Evolutionary conservation across 2,329 filamentous ascomycete species (phyloP).

Genomic region (Talaromyces verruculosus): DNA sequence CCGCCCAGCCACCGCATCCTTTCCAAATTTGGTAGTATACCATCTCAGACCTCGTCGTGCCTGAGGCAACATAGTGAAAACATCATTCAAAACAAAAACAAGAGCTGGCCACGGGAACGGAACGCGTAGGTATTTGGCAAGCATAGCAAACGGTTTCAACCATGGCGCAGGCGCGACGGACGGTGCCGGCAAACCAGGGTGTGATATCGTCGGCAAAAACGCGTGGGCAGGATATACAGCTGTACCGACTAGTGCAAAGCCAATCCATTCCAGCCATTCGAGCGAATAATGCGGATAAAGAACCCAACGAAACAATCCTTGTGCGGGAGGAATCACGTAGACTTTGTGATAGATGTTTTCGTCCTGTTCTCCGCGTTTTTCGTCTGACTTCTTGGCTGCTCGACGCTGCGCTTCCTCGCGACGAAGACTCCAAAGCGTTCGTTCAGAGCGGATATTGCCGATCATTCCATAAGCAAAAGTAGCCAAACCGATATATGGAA

Average conservation of each 20-base stretch:
- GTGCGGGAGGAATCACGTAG: slow-evolving; percentile 78
- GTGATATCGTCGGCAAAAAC: slow-evolving; percentile 15
- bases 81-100: slow-evolving; percentile 80
- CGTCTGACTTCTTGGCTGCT: slow-evolving; percentile 41
- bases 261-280: slow-evolving; percentile 95
- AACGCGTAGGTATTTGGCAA: slow-evolving; percentile 32
- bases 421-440: slow-evolving; percentile 82
- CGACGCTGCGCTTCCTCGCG: slow-evolving; percentile 58
- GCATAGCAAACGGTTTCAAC: slow-evolving; percentile 34
- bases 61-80: slow-evolving; percentile 85
- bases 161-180: slow-evolving; percentile 38
- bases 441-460: slow-evolving; percentile 85
- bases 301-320: slow-evolving; percentile 77
- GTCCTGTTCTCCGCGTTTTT: neutral
- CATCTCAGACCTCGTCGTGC: slow-evolving; percentile 77
- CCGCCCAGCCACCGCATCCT: slow-evolving; percentile 70
- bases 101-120: slow-evolving; percentile 70
- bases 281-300: slow-evolving; percentile 93
- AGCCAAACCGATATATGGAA: slow-evolving; percentile 63
- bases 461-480: slow-evolving; percentile 75
- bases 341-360: slow-evolving; percentile 68
- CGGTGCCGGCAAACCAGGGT: slow-evolving; percentile 24
- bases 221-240: slow-evolving; percentile 32
- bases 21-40: slow-evolving; percentile 87
- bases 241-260: slow-evolving; percentile 68